Conservation (phyloP, 2,329 filamentous ascomycete genomes). For the Sphaerulina vaccinii region DNA sequence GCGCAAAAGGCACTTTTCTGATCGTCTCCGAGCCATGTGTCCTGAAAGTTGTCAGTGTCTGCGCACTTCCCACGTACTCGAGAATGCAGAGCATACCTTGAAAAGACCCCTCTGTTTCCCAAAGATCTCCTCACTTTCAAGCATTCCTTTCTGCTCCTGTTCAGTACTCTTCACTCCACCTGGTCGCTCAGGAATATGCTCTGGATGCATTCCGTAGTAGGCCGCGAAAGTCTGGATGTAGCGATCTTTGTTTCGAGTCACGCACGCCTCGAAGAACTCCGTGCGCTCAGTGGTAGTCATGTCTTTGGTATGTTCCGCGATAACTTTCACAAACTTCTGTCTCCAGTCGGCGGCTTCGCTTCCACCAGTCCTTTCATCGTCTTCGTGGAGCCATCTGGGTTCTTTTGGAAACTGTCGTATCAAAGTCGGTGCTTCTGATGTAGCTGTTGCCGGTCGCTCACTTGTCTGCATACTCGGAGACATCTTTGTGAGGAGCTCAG, state of each 20-base stretch:
- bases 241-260: slow-evolving; percentile 1
- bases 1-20: background rate
- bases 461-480: background rate
- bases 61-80: background rate
- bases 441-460: background rate
- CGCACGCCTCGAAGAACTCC: slow-evolving; percentile 10
- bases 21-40: background rate
- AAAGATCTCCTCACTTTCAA: background rate
- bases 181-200: slow-evolving; percentile 14
- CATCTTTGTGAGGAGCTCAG: no score
- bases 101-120: slow-evolving; percentile 1
- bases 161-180: slow-evolving; percentile 10
- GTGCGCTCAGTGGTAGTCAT: slow-evolving; percentile 9
- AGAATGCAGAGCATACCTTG: background rate
- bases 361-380: slow-evolving; percentile 8
- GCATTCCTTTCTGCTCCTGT: slow-evolving; percentile 1
- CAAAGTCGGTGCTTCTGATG: slow-evolving; percentile 5
- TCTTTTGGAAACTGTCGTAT: slow-evolving; percentile 4
- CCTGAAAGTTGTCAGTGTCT: no score
- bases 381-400: slow-evolving; percentile 1
- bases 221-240: slow-evolving; percentile 9
- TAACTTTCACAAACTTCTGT: slow-evolving; percentile 9
- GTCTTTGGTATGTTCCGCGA: slow-evolving; percentile 4
- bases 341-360: slow-evolving; percentile 7
- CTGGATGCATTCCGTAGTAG: slow-evolving; percentile 9